Conservation (phyloP, 169 alveolate genomes). For the Cryptosporidium muris region DNA sequence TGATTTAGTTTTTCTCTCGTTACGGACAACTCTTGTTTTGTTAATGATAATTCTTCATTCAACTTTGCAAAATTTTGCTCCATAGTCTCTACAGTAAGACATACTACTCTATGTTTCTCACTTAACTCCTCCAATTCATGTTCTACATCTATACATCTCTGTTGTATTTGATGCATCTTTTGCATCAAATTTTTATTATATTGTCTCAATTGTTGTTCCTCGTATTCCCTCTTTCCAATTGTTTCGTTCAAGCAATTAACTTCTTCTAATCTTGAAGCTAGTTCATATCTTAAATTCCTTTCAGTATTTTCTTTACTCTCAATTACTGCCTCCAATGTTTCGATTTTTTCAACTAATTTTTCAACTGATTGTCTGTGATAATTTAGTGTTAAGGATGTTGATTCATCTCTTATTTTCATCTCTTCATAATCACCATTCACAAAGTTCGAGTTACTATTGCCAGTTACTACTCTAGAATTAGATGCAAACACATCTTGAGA, state of each 20-base stretch:
- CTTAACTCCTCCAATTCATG: slow-evolving; percentile 48
- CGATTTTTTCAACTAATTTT: slow-evolving; percentile 27
- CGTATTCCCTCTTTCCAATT: slow-evolving; percentile 19
- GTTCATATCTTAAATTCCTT: slow-evolving; percentile 31
- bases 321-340: slow-evolving; percentile 25
- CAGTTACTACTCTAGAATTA: not conserved
- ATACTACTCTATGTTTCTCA: slow-evolving; percentile 48
- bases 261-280: slow-evolving; percentile 53
- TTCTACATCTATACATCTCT: slow-evolving; percentile 16
- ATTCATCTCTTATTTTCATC: not conserved
- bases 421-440: not conserved
- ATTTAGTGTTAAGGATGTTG: not conserved
- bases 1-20: slow-evolving; percentile 42
- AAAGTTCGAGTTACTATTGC: not conserved
- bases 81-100: slow-evolving; percentile 66
- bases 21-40: slow-evolving; percentile 29
- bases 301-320: slow-evolving; percentile 36
- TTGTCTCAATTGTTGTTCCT: slow-evolving; percentile 29
- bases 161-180: slow-evolving; percentile 27
- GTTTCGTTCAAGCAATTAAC: slow-evolving; percentile 27
- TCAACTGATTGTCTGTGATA: slow-evolving; percentile 15
- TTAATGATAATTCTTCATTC: slow-evolving; percentile 44
- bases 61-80: slow-evolving; percentile 47
- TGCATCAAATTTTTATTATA: slow-evolving; percentile 39
- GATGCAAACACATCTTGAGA: not conserved